Evolutionary conservation across 257 asterid species (phyloP), one percentile per base, ranked within the genome.

Genomic region (Capsicum rhomboideum): DNA sequence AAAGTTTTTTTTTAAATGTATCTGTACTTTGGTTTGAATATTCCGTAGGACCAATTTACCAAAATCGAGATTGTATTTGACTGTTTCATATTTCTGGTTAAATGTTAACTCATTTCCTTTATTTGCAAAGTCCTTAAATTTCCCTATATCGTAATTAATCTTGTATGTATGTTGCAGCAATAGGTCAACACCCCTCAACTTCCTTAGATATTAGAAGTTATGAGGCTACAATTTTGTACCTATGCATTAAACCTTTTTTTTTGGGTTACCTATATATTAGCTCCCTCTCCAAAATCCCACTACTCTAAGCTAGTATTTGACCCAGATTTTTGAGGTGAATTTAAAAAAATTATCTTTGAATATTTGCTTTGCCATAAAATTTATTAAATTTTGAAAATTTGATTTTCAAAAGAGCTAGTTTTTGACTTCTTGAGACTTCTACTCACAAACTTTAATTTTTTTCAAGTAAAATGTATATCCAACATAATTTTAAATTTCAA

Each of bases 151-250:
- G 56, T 17, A 66, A 31, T 67, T 31, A 29, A 64, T 28, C 46
- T 31, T 31, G 74, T 29, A 42, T 28, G 56, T 74, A 79, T 78
- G 84, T 78, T 80, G 82, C 84, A 86, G 71, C 54, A 37, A 23
- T 46, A 21, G 80, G 80, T 46, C 80, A 74, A 71, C 79, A 40
- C 54, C 11, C 26, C 40, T 69, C 29, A 26, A 14, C n/a, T 18
- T 1, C 53, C 53, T 69, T 18, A 40, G 20, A 40, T 20, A 40
- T 40, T 6, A 4, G 44, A 5, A 3, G 20, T 18, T 46, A 23
- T 59, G 2, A 74, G 58, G 8, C 59, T n/a, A 23, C 23, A 0
- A 46, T 74, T 74, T n/a, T 74, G 8, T 46, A 46, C 59, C 59
- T 46, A 14, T 46, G 21, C 37, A 31, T 31, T 31, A 31, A 40